phyloP scores from a whole-genome alignment of 495 filamentous ascomycete genomes.

The Lichenothelia convexa region DNA sequence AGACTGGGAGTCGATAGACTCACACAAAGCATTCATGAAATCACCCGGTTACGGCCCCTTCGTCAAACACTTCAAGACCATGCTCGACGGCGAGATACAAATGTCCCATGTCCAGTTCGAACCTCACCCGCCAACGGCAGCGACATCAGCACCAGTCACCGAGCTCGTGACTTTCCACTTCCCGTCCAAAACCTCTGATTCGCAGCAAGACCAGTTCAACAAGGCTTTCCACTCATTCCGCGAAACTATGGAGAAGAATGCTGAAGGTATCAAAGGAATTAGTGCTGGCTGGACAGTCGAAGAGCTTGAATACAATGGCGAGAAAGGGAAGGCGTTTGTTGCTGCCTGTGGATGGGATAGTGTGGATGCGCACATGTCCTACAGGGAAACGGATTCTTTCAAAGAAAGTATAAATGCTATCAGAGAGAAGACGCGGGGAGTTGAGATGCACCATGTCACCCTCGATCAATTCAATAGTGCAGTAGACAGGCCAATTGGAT shows the following conservation, averaged over 20 bases:
- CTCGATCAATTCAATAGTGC: no score
- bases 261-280: not conserved
- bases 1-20: conserved; percentile 8
- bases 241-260: conserved; percentile 3
- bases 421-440: conserved; percentile 6
- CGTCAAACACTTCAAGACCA: conserved; percentile 1
- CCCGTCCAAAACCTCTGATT: conserved; percentile 2
- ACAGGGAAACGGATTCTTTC: conserved; percentile 2
- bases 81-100: conserved; percentile 1
- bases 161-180: conserved; percentile 11
- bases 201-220: conserved; percentile 3
- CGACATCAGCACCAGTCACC: conserved; percentile 8
- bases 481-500: no score
- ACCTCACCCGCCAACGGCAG: conserved; percentile 1
- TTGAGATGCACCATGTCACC: conserved; percentile 11
- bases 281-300: conserved; percentile 8
- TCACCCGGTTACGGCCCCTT: conserved; percentile 5
- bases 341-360: conserved; percentile 7
- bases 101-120: conserved; percentile 10
- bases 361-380: conserved; percentile 8
- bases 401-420: conserved; percentile 11
- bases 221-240: conserved; percentile 3
- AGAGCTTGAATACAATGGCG: conserved; percentile 6
- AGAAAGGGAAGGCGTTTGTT: conserved; percentile 9
- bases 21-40: conserved; percentile 9